A percentile compares a stretch with the other conserved stretches of the same genome.
Evolutionary conservation across 345 rosid species (phyloP).

Genomic region (Conringia planisiliqua): DNA sequence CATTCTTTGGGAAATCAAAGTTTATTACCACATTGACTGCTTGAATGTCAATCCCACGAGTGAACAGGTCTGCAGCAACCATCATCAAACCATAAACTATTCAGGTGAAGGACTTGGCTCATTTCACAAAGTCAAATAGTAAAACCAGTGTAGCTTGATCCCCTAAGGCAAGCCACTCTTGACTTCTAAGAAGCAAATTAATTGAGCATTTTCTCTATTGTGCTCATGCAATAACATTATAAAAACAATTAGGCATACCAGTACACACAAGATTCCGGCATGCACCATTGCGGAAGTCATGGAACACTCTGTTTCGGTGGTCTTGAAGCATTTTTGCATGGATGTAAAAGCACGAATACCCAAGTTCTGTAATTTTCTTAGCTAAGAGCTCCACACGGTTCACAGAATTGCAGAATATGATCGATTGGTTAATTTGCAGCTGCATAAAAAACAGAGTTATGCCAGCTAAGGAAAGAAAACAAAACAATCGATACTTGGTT

Average conservation of each 20-base stretch:
- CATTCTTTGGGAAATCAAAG: conserved; percentile 86
- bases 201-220: not conserved
- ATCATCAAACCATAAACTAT: conserved; percentile 13
- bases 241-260: conserved; percentile 42
- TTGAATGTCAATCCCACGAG: conserved; percentile 94
- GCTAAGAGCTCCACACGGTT: conserved; percentile 92
- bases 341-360: conserved; percentile 89
- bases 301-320: conserved; percentile 93
- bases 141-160: not conserved
- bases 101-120: not conserved
- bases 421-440: conserved; percentile 95
- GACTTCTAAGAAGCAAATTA: not conserved
- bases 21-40: conserved; percentile 93
- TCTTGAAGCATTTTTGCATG: conserved; percentile 98
- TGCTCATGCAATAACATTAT: not conserved
- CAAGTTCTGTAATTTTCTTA: conserved; percentile 94
- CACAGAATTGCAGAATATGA: conserved; percentile 92
- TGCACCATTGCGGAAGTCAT: conserved; percentile 96
- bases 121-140: not conserved
- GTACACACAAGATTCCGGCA: conserved; percentile 97
- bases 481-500: not conserved
- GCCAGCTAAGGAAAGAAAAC: not conserved
- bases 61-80: conserved; percentile 64
- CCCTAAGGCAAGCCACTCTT: not conserved
- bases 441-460: conserved; percentile 36